Percentiles rank a stretch among this genome's conserved stretches.
These are phyloP conservation scores for Escovopsis sp. DNA, from an alignment of 2,329 filamentous ascomycete species.

Conservation along the genomic window DNA sequence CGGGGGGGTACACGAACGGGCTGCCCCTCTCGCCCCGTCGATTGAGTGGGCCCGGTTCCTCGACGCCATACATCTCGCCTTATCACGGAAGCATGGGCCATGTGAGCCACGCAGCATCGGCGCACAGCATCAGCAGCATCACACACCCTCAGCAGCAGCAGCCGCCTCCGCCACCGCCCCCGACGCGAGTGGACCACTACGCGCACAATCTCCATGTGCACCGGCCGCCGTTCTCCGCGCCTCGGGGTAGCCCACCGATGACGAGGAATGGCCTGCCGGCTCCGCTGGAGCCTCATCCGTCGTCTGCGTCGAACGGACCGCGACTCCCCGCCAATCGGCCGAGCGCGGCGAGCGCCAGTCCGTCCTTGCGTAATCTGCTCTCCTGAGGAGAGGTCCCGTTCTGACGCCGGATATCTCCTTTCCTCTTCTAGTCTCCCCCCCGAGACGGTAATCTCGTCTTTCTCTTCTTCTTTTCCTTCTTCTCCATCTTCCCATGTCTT, in stretches of 20 bases:
- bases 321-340: conserved; percentile 27
- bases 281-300: conserved; percentile 12
- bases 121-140: conserved; percentile 18
- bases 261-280: conserved; percentile 23
- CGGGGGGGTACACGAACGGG: conserved; percentile 24
- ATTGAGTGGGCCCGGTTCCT: conserved; percentile 24
- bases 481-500: too few relatives aligned
- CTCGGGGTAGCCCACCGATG: conserved; percentile 30
- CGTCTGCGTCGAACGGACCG: conserved; percentile 11
- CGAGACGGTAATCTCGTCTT: too few relatives aligned
- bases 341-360: conserved; percentile 61
- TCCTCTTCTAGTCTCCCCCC: background rate
- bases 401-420: too few relatives aligned
- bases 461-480: too few relatives aligned
- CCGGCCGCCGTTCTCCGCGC: conserved; percentile 25
- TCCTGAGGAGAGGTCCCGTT: too few relatives aligned
- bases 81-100: conserved; percentile 16
- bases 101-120: conserved; percentile 4
- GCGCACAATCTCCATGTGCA: conserved; percentile 27
- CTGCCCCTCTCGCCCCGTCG: conserved; percentile 34
- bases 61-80: conserved; percentile 25
- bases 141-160: conserved; percentile 11
- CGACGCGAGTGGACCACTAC: conserved; percentile 18
- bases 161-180: conserved; percentile 4
- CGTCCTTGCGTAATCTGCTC: conserved; percentile 59